phyloP scores from a whole-genome alignment of 768 basidiomycete genomes.

The Suillus placidus region DNA sequence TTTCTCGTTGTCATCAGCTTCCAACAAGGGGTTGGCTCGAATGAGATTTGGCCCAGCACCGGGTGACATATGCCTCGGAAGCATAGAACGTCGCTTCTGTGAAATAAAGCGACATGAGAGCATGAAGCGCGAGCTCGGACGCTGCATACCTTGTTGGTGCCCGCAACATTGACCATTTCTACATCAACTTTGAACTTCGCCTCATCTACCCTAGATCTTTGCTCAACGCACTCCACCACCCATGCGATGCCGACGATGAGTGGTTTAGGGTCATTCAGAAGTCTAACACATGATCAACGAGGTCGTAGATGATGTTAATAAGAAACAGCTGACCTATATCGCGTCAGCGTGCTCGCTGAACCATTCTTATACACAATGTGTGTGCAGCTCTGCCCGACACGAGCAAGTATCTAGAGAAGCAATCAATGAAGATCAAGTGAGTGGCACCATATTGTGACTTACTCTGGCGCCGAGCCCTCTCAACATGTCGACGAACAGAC shows the following conservation, averaged over 20 bases:
- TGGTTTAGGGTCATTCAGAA: slow-evolving; percentile 70
- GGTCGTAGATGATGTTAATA: not conserved
- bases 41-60: slow-evolving; percentile 18
- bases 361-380: slow-evolving; percentile 90
- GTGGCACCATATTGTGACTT: slow-evolving; percentile 19
- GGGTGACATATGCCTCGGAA: slow-evolving; percentile 60
- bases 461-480: slow-evolving; percentile 81
- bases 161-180: slow-evolving; percentile 56
- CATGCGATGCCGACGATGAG: slow-evolving; percentile 82
- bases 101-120: not conserved
- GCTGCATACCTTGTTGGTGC: slow-evolving; percentile 59
- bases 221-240: slow-evolving; percentile 87
- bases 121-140: not conserved
- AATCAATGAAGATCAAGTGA: slow-evolving; percentile 1
- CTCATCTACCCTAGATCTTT: slow-evolving; percentile 65
- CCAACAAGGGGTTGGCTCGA: slow-evolving; percentile 17
- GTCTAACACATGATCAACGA: slow-evolving; percentile 36
- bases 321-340: slow-evolving; percentile 57
- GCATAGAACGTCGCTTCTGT: slow-evolving; percentile 74
- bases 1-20: slow-evolving; percentile 16
- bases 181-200: slow-evolving; percentile 65
- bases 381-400: slow-evolving; percentile 74
- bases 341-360: slow-evolving; percentile 67
- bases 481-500: slow-evolving; percentile 83
- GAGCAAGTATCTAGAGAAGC: slow-evolving; percentile 52